These are phyloP conservation scores for Russula sp. DNA, from an alignment of 768 basidiomycete genomes.

Conservation along the genomic window DNA sequence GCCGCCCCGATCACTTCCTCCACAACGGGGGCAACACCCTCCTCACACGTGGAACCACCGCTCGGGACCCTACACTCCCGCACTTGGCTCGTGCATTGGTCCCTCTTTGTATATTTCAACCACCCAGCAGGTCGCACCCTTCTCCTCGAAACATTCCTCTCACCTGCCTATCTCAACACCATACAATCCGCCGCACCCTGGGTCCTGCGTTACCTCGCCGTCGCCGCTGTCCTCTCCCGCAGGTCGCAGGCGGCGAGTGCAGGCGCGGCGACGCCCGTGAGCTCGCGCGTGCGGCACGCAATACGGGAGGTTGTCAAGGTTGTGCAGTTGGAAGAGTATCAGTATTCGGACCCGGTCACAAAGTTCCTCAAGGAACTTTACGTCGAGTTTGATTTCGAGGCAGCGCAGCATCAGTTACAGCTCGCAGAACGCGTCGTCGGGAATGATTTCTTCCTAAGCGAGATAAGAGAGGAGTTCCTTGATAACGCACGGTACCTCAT, in stretches of 20 bases:
- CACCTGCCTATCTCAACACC: slow-evolving; percentile 95
- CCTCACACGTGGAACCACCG: slow-evolving; percentile 63
- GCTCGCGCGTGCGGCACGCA: slow-evolving; percentile 79
- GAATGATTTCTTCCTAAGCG: slow-evolving; percentile 92
- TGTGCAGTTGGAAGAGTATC: slow-evolving; percentile 93
- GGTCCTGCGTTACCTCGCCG: slow-evolving; percentile 91
- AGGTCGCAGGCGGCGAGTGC: slow-evolving; percentile 56
- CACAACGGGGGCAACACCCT: neutral
- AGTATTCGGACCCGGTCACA: slow-evolving; percentile 92
- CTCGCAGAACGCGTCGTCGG: slow-evolving; percentile 78
- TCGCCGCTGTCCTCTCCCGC: slow-evolving; percentile 89
- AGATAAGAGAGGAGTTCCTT: slow-evolving; percentile 90
- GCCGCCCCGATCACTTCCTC: slow-evolving; percentile 39
- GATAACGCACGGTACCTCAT: slow-evolving; percentile 96
- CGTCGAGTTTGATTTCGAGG: slow-evolving; percentile 94
- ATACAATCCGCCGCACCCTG: slow-evolving; percentile 95
- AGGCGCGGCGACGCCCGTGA: slow-evolving; percentile 42
- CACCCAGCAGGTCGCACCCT: slow-evolving; percentile 87
- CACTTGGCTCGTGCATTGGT: slow-evolving; percentile 97
- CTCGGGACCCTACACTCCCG: slow-evolving; percentile 88
- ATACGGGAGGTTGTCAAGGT: slow-evolving; percentile 91
- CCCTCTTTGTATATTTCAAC: slow-evolving; percentile 97
- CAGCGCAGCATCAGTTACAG: slow-evolving; percentile 78
- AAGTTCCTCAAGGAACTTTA: slow-evolving; percentile 92
- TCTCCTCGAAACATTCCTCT: slow-evolving; percentile 94